Evolutionary conservation across 768 basidiomycete genomes (phyloP).

Genomic region (Rhodosporidiobolus sp.): DNA sequence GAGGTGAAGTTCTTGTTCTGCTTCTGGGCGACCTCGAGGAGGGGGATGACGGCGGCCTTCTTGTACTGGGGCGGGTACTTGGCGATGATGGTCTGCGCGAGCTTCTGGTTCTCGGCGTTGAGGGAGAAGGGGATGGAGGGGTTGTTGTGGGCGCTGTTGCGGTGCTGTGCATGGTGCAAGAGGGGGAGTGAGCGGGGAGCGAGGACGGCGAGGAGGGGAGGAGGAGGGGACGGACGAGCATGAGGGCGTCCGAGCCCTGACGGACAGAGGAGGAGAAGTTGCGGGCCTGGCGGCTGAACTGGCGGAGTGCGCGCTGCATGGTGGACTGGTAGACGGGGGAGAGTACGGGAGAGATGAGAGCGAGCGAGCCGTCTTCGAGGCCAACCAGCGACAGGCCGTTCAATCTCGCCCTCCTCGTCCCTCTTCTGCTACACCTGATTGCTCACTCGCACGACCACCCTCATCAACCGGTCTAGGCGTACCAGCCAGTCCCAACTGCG

Average conservation of each 20-base stretch:
- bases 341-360: not conserved
- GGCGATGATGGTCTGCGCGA: conserved; percentile 81
- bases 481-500: too few species aligned
- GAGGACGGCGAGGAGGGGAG: not conserved
- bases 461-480: too few species aligned
- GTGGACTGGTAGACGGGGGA: not conserved
- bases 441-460: too few species aligned
- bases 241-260: conserved; percentile 13
- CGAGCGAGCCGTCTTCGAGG: too few species aligned
- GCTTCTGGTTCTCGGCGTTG: conserved; percentile 72
- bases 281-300: conserved; percentile 10
- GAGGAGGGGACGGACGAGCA: conserved; percentile 18
- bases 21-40: conserved; percentile 91
- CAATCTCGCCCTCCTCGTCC: too few species aligned
- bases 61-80: conserved; percentile 89
- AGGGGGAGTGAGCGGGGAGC: not conserved
- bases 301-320: not conserved
- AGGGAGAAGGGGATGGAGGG: conserved; percentile 92
- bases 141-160: conserved; percentile 92
- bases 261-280: conserved; percentile 12
- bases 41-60: conserved; percentile 95
- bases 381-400: too few species aligned
- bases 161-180: conserved; percentile 61
- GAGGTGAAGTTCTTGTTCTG: conserved; percentile 99
- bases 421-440: too few species aligned